Evolutionary conservation across 306 rosid genomes (phyloP).

Genomic region (Ammopiptanthus mongolicus): DNA sequence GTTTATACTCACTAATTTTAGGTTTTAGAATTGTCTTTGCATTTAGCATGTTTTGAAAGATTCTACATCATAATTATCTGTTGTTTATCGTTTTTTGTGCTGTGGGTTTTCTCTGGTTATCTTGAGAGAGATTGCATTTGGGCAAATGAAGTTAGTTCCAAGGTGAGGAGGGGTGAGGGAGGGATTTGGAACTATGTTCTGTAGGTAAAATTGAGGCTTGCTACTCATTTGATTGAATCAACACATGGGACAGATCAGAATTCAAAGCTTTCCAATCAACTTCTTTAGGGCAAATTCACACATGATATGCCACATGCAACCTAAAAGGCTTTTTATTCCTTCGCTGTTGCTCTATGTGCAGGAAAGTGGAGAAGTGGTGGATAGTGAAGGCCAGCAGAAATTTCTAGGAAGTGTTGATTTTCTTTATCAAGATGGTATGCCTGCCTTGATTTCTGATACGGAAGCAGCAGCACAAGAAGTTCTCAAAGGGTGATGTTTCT

Average conservation of each 20-base stretch:
- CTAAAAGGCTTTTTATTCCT: neutral
- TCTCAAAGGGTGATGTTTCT: conserved; percentile 72
- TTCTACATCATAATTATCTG: neutral
- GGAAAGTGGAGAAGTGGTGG: conserved; percentile 69
- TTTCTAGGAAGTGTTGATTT: conserved; percentile 81
- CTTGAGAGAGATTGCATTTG: neutral
- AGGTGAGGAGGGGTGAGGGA: neutral
- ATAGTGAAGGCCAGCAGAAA: conserved; percentile 75
- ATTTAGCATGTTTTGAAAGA: neutral
- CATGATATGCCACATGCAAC: neutral
- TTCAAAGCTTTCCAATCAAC: neutral
- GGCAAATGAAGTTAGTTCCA: neutral
- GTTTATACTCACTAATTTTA: neutral
- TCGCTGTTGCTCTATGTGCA: conserved; percentile 29
- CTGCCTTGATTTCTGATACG: conserved; percentile 64
- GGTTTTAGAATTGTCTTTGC: neutral
- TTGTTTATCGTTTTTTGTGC: neutral
- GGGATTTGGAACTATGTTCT: conserved; percentile 2
- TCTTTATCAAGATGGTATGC: conserved; percentile 57
- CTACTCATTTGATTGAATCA: neutral
- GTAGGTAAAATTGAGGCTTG: conserved; percentile 6
- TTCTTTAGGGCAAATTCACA: neutral
- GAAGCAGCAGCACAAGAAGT: conserved; percentile 65
- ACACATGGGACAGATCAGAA: neutral
- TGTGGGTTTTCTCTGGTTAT: neutral